Evolutionary conservation across 805 yeast genomes (phyloP).

Genomic region (Yarrowia porcina): DNA sequence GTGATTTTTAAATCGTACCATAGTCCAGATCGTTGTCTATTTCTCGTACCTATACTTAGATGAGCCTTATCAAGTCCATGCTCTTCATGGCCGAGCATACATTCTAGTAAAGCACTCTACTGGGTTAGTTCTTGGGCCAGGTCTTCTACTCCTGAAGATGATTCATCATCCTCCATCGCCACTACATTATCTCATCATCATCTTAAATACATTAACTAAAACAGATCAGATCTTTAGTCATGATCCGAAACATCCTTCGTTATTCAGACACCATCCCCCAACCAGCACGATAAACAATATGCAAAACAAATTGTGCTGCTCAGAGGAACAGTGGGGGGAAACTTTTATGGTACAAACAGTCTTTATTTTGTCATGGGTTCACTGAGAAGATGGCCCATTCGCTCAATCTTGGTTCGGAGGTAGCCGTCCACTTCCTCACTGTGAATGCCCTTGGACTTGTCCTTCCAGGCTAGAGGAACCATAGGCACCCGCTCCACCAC

Average conservation of each 20-base stretch:
- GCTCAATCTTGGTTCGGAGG: slow-evolving; percentile 85
- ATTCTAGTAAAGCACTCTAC: too few relatives aligned
- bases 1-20: too few relatives aligned
- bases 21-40: too few relatives aligned
- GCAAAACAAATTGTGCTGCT: background rate
- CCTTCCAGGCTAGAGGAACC: slow-evolving; percentile 93
- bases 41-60: too few relatives aligned
- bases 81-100: too few relatives aligned
- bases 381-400: slow-evolving; percentile 92
- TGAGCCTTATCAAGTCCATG: too few relatives aligned
- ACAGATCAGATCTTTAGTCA: background rate
- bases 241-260: background rate
- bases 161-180: too few relatives aligned
- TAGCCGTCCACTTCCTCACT: slow-evolving; percentile 90
- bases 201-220: slow-evolving; percentile 9
- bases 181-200: too few relatives aligned
- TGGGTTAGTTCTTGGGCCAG: too few relatives aligned
- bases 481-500: slow-evolving; percentile 92
- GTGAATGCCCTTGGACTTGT: slow-evolving; percentile 62
- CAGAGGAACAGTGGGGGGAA: background rate
- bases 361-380: slow-evolving; percentile 5
- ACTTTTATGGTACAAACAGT: background rate
- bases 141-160: too few relatives aligned
- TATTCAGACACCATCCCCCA: background rate
- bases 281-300: background rate